Evolutionary conservation across 495 filamentous ascomycete genomes (phyloP).

Genomic region (Xylaria acuta): DNA sequence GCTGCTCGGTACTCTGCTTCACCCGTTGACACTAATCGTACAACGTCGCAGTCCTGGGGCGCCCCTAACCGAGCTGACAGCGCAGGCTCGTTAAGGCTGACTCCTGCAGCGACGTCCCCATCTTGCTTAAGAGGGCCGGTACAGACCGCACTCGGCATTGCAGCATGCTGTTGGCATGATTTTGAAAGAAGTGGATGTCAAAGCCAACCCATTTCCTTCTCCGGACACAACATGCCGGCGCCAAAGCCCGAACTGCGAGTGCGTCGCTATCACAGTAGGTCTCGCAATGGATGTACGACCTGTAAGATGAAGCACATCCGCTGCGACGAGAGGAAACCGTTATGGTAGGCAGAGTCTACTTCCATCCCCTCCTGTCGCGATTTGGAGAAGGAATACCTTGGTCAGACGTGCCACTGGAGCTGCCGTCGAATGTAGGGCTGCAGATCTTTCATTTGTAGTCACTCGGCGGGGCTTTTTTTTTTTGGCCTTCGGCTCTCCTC

Average conservation of each 20-base stretch:
- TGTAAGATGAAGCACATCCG: slow-evolving; percentile 82
- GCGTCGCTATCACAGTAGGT: slow-evolving; percentile 41
- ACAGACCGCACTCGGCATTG: slow-evolving; percentile 19
- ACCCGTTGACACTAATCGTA: neutral
- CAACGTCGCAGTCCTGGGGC: slow-evolving; percentile 15
- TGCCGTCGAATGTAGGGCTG: slow-evolving; percentile 20
- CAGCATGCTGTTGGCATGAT: slow-evolving; percentile 9
- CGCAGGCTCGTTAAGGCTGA: slow-evolving; percentile 25
- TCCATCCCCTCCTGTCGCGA: slow-evolving; percentile 15
- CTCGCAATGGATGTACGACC: slow-evolving; percentile 75
- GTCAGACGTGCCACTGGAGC: slow-evolving; percentile 6
- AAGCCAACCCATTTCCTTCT: neutral
- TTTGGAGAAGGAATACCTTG: neutral
- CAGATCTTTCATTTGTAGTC: slow-evolving; percentile 24
- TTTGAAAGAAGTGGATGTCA: slow-evolving; percentile 24
- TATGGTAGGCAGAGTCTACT: slow-evolving; percentile 63
- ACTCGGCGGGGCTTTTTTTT: slow-evolving; percentile 1
- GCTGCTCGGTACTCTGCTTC: slow-evolving; percentile 9
- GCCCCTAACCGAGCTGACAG: slow-evolving; percentile 19
- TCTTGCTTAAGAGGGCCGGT: slow-evolving; percentile 25
- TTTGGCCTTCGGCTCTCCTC: neutral
- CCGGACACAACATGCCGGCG: slow-evolving; percentile 26
- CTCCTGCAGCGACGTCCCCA: slow-evolving; percentile 22
- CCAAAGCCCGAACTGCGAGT: slow-evolving; percentile 29
- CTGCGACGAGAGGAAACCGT: slow-evolving; percentile 78